Percentiles rank a stretch among this genome's conserved stretches.
These are phyloP conservation scores for Aspergillus transmontanensis DNA, from an alignment of 2,329 filamentous ascomycete genomes.

Conservation along the genomic window DNA sequence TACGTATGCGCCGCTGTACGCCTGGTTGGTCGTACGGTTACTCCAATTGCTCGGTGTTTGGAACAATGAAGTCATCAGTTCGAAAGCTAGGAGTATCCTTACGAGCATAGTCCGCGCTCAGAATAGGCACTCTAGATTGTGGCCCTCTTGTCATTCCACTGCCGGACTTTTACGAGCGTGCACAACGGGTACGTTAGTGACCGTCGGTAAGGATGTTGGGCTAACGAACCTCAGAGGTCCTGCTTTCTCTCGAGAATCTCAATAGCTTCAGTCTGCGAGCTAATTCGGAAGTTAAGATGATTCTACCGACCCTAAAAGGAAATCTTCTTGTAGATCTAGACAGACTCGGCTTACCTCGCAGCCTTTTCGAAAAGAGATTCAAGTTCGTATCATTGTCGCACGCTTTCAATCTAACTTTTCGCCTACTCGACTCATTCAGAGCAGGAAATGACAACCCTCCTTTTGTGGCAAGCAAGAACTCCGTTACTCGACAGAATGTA, in stretches of 20 bases:
- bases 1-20: conserved; percentile 52
- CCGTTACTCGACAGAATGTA: conserved; percentile 35
- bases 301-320: conserved; percentile 29
- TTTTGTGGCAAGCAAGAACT: conserved; percentile 19
- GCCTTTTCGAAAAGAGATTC: conserved; percentile 27
- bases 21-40: conserved; percentile 58
- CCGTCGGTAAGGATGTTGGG: conserved; percentile 4
- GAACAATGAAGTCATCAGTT: conserved; percentile 44
- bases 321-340: conserved; percentile 33
- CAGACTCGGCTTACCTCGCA: conserved; percentile 34
- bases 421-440: conserved; percentile 35
- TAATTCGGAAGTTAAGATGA: conserved; percentile 17
- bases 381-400: conserved; percentile 32
- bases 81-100: conserved; percentile 40
- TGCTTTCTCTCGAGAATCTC: conserved; percentile 44
- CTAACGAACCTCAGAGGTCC: conserved; percentile 45
- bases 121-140: conserved; percentile 34
- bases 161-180: conserved; percentile 38
- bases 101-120: conserved; percentile 35
- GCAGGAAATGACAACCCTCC: conserved; percentile 15
- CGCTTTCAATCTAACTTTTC: conserved; percentile 27
- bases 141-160: conserved; percentile 32
- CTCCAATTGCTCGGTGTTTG: conserved; percentile 50
- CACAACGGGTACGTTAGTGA: conserved; percentile 39
- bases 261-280: conserved; percentile 18